Conservation (phyloP, 2,329 filamentous ascomycete species). For the Bipolaris gigantea region DNA sequence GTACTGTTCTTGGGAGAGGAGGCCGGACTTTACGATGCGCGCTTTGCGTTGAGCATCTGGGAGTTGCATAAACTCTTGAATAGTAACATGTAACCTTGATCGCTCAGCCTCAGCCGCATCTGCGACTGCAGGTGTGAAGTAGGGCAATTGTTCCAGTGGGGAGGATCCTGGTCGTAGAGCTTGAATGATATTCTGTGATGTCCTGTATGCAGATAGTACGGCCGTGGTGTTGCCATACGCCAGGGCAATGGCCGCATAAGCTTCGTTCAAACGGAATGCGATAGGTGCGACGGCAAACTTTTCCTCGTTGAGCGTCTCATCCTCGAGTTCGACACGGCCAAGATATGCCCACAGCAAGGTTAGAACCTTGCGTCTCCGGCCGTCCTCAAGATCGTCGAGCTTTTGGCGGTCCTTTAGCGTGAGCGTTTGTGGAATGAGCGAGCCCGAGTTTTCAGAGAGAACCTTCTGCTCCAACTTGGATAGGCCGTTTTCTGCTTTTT, state of each 20-base stretch:
- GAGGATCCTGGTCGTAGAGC: constrained; percentile 81
- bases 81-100: constrained; percentile 65
- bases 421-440: constrained; percentile 61
- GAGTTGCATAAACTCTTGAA: constrained; percentile 88
- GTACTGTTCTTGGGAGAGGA: constrained; percentile 78
- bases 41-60: constrained; percentile 73
- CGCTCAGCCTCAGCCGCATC: constrained; percentile 70
- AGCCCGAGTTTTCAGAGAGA: constrained; percentile 60
- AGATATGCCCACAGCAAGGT: constrained; percentile 95
- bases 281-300: constrained; percentile 90
- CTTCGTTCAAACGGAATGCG: constrained; percentile 80
- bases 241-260: constrained; percentile 83
- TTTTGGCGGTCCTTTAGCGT: constrained; percentile 73
- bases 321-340: constrained; percentile 81
- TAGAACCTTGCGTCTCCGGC: constrained; percentile 79
- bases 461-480: constrained; percentile 83
- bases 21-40: constrained; percentile 68
- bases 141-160: constrained; percentile 86
- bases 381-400: constrained; percentile 78
- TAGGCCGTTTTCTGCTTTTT: constrained; percentile 77
- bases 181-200: constrained; percentile 86
- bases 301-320: constrained; percentile 73
- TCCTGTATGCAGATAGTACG: constrained; percentile 77
- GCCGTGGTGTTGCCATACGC: constrained; percentile 83
- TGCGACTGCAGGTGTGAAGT: constrained; percentile 69